These are phyloP conservation scores for Raddia distichophylla DNA, from an alignment of 176 grass and related monocot genomes.

Conservation along the genomic window DNA sequence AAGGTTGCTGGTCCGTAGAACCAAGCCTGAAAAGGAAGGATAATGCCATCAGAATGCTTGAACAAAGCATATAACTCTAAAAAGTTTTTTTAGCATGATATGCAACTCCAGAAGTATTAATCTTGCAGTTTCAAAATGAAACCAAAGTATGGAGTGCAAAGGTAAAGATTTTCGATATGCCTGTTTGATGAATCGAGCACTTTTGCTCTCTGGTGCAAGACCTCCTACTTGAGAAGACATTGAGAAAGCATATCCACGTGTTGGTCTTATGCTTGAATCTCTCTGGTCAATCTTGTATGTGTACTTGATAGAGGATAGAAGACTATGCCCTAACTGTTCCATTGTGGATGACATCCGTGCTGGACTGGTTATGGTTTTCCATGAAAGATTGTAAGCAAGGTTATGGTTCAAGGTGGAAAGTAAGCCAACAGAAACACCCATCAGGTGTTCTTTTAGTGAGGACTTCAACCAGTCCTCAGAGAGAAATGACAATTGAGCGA, in stretches of 20 bases:
- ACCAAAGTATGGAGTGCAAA: neutral
- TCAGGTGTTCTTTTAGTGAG: constrained; percentile 73
- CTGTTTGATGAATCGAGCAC: constrained; percentile 66
- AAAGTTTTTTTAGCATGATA: neutral
- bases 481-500: constrained; percentile 62
- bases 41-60: neutral
- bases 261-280: constrained; percentile 73
- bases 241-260: constrained; percentile 71
- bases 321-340: constrained; percentile 71
- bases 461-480: constrained; percentile 84
- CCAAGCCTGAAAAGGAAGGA: neutral
- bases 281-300: constrained; percentile 76
- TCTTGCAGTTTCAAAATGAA: neutral
- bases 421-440: constrained; percentile 78
- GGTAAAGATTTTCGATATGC: constrained; percentile 42
- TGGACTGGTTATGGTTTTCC: constrained; percentile 67
- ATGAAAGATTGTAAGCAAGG: constrained; percentile 78
- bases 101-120: constrained; percentile 1
- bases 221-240: constrained; percentile 78
- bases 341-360: constrained; percentile 55
- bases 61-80: neutral
- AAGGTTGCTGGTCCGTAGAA: neutral
- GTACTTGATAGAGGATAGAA: constrained; percentile 90
- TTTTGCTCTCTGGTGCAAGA: constrained; percentile 63
- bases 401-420: constrained; percentile 74